Base-by-base conservation (phyloP, 176 grass and related monocot species). In the Poa pratensis region DNA sequence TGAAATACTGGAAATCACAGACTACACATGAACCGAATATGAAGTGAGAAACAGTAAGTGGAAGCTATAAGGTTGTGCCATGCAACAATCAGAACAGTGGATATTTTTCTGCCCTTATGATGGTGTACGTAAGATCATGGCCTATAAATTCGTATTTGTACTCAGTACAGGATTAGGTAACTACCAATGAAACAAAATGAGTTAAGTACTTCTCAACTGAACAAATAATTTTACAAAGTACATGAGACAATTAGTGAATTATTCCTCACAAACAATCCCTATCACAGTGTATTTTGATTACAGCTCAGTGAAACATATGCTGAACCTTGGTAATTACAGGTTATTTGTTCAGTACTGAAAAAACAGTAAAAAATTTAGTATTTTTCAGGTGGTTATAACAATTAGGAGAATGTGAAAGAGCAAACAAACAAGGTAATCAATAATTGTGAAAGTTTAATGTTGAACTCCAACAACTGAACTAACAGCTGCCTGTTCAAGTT, bases 221-320 rank as follows among this genome's bases (percentile, higher is more conserved):
- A 39, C 1, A 75, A 76, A 51, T 51, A 55, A 19, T 65, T 48
- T 28, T 42, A 79, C 18, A 83, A 77, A 75, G 32, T 22, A 76
- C 7, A 77, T 16, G 20, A 78, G 45, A 24, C 28, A 63, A 2
- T 73, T 48, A 14, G 32, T 53, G 39, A 35, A 15, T 57, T 26
- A 73, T 73, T 32, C 24, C 24, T 80, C 39, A 42, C 39, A 42
- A 46, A 55, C 19, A 75, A 66, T 50, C 20, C 20, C 45, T 57
- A 27, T 24, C 23, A 42, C 10, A 7, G 3, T 40, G 68, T 49
- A 49, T n/a, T 77, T 77, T 46, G 9, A 46, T 59, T 14, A 9
- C 58, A 76, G 24, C 32, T 46, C 2, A 55, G 26, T 48, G 19
- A 64, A 87, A 69, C 40, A 61, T 69, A 50, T 15, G 10, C 28